These are phyloP conservation scores for Pseudogymnoascus sp. DNA, from an alignment of 2,329 filamentous ascomycete genomes.

Conservation along the genomic window DNA sequence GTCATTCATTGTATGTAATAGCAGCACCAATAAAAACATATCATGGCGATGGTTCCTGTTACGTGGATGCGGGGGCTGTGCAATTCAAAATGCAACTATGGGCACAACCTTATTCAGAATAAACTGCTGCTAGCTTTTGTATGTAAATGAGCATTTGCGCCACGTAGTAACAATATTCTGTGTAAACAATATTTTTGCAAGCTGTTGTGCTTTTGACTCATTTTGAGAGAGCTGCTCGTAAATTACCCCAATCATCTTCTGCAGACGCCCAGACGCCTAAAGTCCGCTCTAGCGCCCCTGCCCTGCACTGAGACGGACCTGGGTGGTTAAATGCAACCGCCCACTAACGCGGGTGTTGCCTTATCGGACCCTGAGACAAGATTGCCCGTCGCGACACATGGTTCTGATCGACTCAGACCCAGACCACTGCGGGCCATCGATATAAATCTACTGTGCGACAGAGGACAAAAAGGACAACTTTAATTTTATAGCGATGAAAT, in stretches of 20 bases:
- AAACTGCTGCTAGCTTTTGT: not conserved
- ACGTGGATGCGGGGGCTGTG: constrained; percentile 5
- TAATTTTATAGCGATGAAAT: constrained; percentile 23
- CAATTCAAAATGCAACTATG: not conserved
- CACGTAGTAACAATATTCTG: not conserved
- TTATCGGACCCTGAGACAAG: constrained; percentile 8
- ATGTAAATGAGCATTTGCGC: not conserved
- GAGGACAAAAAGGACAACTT: not conserved
- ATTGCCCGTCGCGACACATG: constrained; percentile 1
- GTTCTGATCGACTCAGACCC: not conserved
- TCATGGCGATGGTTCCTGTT: not conserved
- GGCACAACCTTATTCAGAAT: constrained; percentile 1
- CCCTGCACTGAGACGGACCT: not conserved
- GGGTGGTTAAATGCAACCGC: not conserved
- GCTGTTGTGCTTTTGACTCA: not conserved
- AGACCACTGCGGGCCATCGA: not conserved
- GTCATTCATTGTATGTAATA: not conserved
- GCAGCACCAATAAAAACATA: not conserved
- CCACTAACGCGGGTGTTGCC: not conserved
- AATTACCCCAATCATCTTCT: not conserved
- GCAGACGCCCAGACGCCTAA: not conserved
- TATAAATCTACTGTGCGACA: constrained; percentile 2
- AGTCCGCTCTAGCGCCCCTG: not conserved
- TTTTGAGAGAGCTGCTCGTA: not conserved
- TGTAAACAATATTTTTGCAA: not conserved